Evolutionary conservation across 768 basidiomycete species (phyloP).

Genomic region (Phlebiopsis flavidoalba): DNA sequence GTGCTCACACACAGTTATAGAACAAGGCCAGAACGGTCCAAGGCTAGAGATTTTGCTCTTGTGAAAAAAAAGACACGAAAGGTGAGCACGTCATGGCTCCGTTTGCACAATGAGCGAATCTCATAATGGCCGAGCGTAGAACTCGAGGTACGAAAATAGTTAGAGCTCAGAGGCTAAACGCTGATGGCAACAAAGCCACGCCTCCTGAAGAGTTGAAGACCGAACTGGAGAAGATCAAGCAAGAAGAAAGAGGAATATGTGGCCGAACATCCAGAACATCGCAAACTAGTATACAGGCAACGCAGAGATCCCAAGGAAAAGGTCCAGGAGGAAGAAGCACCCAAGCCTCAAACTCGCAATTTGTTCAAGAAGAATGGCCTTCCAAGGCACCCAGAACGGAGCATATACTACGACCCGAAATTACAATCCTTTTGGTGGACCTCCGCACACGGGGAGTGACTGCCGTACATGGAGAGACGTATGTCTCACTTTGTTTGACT

Average conservation of each 20-base stretch:
- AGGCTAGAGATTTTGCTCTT: conserved; percentile 81
- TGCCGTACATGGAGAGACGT: conserved; percentile 93
- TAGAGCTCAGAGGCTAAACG: conserved; percentile 50
- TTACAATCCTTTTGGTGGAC: conserved; percentile 92
- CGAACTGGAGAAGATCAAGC: conserved; percentile 76
- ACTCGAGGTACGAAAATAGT: conserved; percentile 77
- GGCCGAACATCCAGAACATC: conserved; percentile 88
- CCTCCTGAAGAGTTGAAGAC: conserved; percentile 63
- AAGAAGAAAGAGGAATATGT: conserved; percentile 91
- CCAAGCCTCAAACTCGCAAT: conserved; percentile 49
- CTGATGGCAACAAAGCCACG: conserved; percentile 59
- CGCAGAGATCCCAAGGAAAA: conserved; percentile 38
- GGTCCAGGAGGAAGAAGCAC: conserved; percentile 36
- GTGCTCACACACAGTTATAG: conserved; percentile 52
- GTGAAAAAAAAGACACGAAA: conserved; percentile 93
- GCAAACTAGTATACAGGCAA: conserved; percentile 71
- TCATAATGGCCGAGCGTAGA: conserved; percentile 36
- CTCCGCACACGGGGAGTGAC: conserved; percentile 94
- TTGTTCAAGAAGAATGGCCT: conserved; percentile 81
- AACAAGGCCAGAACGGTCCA: conserved; percentile 83
- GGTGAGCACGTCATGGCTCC: conserved; percentile 37
- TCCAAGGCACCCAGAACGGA: conserved; percentile 86
- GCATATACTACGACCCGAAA: conserved; percentile 87
- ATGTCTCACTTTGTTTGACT: background rate
- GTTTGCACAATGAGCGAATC: background rate